Base-by-base conservation (phyloP, 2,329 filamentous ascomycete species). In the Talaromyces pinophilus region DNA sequence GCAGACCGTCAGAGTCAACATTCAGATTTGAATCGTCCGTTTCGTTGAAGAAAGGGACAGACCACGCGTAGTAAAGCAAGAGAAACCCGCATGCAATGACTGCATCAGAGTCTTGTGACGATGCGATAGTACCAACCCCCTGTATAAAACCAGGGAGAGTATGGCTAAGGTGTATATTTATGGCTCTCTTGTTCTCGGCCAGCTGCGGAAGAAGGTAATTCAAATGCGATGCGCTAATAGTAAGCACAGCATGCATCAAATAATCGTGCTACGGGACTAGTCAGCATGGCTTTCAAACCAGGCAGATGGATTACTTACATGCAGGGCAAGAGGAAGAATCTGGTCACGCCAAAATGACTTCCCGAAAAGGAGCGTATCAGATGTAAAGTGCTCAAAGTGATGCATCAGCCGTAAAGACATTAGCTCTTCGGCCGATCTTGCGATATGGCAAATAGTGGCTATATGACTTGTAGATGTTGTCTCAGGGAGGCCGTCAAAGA, bases 331-430 rank as follows among this genome's bases (percentile, higher is more conserved):
- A 38, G 59, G 59, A 52, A 62, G 59, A 25, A 62, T 62, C 28
- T 50, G 42, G 19, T 62, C 40, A 5, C 59, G 30, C 59, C 59
- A 62, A 40, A 62, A 62, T 10, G 15, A 30, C 19, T 50, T 62
- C 4, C 59, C 59, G 13, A 62, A 62, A 8, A 62, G 17, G 7
- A 62, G 25, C 44, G 59, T 62, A 22, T 62, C 42, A n/a, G 59
- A 48, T 38, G 59, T 62, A 19, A 52, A 50, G 28, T 62, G 59
- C 13, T 62, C 59, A 50, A 62, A 62, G 44, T 62, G 59, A 62
- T 62, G 19, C 59, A 62, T 62, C 3, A 62, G 44, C 8, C 35
- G 35, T 44, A 59, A 13, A 44, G 57, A 44, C 38, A 44, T 42
- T 59, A 42, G 13, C 19, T 62, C 60, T 52, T n/a, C 33, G 28